Percentiles rank a stretch among this genome's conserved stretches.
phyloP scores from a whole-genome alignment of 2,329 filamentous ascomycete species.

The Corinectria fuckeliana region DNA sequence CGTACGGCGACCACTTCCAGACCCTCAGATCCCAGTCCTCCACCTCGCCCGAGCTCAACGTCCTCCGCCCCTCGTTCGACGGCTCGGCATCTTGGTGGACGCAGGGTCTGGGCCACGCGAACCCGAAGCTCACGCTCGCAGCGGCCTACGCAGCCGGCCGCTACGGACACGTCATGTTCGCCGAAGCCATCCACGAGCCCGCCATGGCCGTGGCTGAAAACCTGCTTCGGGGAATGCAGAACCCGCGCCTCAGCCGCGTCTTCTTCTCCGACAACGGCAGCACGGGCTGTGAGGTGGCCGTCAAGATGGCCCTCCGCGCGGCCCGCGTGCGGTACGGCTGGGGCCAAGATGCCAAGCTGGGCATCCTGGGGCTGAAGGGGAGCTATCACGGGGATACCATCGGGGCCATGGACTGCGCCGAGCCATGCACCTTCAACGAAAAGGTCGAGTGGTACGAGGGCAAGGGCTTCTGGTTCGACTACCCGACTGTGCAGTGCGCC shows the following conservation, averaged over 20 bases:
- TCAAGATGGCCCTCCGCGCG: slow-evolving; percentile 84
- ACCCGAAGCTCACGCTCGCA: slow-evolving; percentile 72
- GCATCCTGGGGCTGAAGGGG: slow-evolving; percentile 76
- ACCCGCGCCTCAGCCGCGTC: slow-evolving; percentile 70
- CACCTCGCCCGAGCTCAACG: not conserved
- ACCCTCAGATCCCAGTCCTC: slow-evolving; percentile 45
- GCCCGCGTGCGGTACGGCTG: slow-evolving; percentile 71
- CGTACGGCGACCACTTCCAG: slow-evolving; percentile 80
- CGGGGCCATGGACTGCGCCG: slow-evolving; percentile 84
- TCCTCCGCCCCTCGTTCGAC: slow-evolving; percentile 69
- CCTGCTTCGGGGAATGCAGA: slow-evolving; percentile 65
- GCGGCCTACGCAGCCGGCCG: slow-evolving; percentile 82
- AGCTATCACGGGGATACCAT: slow-evolving; percentile 90
- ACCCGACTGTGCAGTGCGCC: slow-evolving; percentile 72
- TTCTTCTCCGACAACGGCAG: slow-evolving; percentile 88
- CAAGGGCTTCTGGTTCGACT: slow-evolving; percentile 82
- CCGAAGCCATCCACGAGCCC: slow-evolving; percentile 78
- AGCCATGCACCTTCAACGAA: slow-evolving; percentile 79
- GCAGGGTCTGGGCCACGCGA: slow-evolving; percentile 83
- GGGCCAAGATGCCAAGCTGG: slow-evolving; percentile 63
- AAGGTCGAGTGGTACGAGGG: slow-evolving; percentile 88
- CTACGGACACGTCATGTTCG: slow-evolving; percentile 91
- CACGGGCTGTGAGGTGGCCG: slow-evolving; percentile 81
- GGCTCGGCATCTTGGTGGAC: slow-evolving; percentile 93
- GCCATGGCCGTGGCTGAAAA: slow-evolving; percentile 72